phyloP scores from a whole-genome alignment of 805 yeast species.

The Saccharomycopsis guyanensis region DNA sequence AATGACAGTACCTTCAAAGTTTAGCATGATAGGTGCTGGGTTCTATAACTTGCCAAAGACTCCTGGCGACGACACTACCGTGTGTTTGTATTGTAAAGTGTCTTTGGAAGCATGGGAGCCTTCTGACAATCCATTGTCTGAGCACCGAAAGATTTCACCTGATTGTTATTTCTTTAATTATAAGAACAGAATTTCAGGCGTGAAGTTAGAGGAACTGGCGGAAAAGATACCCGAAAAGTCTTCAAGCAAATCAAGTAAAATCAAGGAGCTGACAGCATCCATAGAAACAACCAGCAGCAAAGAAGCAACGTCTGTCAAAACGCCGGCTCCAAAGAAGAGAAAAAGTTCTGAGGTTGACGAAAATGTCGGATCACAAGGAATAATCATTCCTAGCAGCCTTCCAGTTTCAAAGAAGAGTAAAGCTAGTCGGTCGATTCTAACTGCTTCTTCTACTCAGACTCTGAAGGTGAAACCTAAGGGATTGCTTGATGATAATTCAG shows the following conservation, averaged over 20 bases:
- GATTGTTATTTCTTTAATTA: slow-evolving; percentile 35
- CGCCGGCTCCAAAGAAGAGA: slow-evolving; percentile 1
- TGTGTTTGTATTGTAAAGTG: slow-evolving; percentile 58
- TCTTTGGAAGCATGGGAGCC: slow-evolving; percentile 67
- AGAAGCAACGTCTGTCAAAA: background rate
- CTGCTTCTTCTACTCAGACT: background rate
- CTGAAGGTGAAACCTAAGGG: background rate
- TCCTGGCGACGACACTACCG: slow-evolving; percentile 44
- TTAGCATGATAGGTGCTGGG: slow-evolving; percentile 50
- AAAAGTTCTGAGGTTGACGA: background rate
- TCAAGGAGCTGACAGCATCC: background rate
- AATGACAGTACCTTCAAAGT: slow-evolving; percentile 35
- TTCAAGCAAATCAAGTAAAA: background rate
- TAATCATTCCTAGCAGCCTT: background rate
- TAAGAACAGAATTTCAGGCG: background rate
- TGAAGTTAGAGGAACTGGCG: background rate
- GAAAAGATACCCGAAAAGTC: background rate
- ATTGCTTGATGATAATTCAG: slow-evolving; percentile 18
- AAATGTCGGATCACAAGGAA: background rate
- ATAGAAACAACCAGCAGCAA: background rate
- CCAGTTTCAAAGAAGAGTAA: background rate
- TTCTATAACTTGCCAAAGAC: slow-evolving; percentile 49
- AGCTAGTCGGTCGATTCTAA: background rate
- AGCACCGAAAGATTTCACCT: slow-evolving; percentile 41
- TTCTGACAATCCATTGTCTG: slow-evolving; percentile 54